Evolutionary conservation across 2,329 filamentous ascomycete species (phyloP), one percentile per base, ranked within the genome.

Genomic region (Cladosporium cucumerinum): DNA sequence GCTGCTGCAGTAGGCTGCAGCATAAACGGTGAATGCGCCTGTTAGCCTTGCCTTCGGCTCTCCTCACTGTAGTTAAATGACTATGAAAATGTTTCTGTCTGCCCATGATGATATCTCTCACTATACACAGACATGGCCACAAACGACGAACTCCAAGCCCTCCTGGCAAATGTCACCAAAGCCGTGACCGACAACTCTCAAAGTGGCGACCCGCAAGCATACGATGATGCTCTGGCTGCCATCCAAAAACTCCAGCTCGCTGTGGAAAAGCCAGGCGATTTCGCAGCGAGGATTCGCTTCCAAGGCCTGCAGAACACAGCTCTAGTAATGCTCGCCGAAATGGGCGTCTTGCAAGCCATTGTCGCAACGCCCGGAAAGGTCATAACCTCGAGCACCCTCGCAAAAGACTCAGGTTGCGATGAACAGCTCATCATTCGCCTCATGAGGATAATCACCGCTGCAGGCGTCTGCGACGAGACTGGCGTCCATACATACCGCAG

Each of bases 201-300:
- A 30, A 54, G 16, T 54, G 51, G 10, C 28, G 51, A 54, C 51
- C 51, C 26, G 3, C 26, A 54, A 28, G 26, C 26, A 18, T 54
- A 54, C 51, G 51, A 54, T 30, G 51, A 32, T 12, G 51, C 51
- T 12, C 51, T 54, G 11, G 51, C 51, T 11, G 51, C 51, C 18
- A 54, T 54, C 18, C 51, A 54, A 21, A 54, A 54, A 23, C 51
- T 54, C 18, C 51, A 54, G n/a, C 51, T 54, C 16, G 51, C 51
- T 12, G 51, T 54, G 26, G 51, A 54, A 30, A 54, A 54, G 28
- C 51, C 51, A 5, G 51, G 51, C 18, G 51, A 54, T 2, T 54
- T 54, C 16, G 51, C 51, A 32, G 51, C 51, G 16, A 54, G 51
- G 26, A 32, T 30, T 14, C 51, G 51, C 11, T 54, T 54, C 16